Conservation (phyloP, 176 grass and related monocot genomes). For the Poa pratensis region DNA sequence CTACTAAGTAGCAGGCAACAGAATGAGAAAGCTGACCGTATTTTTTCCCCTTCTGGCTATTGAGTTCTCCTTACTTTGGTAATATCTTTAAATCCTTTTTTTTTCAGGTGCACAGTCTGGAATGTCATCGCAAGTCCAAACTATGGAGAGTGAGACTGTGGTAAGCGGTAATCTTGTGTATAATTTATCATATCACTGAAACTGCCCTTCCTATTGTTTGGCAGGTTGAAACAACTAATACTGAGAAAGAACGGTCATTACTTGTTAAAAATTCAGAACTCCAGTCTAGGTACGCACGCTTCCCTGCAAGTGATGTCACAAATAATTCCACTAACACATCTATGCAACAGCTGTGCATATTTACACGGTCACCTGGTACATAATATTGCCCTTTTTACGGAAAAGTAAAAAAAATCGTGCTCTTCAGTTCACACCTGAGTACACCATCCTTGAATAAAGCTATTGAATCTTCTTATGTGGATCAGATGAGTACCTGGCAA, state of each 20-base stretch:
- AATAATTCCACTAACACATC: background rate
- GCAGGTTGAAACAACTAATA: slow-evolving; percentile 68
- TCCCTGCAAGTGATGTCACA: background rate
- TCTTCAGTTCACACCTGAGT: no score
- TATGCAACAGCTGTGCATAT: slow-evolving; percentile 23
- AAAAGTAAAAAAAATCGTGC: no score
- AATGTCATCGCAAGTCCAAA: slow-evolving; percentile 55
- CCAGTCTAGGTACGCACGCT: slow-evolving; percentile 74
- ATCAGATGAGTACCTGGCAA: no score
- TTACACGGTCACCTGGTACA: slow-evolving; percentile 1
- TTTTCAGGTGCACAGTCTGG: slow-evolving; percentile 63
- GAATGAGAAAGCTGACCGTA: slow-evolving; percentile 77
- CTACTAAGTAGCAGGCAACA: slow-evolving; percentile 86
- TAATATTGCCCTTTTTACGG: background rate
- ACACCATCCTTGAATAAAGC: no score
- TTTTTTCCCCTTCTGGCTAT: slow-evolving; percentile 17
- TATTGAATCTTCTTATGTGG: no score
- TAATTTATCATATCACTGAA: slow-evolving; percentile 10
- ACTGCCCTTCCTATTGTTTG: slow-evolving; percentile 30
- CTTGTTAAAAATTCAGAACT: slow-evolving; percentile 93
- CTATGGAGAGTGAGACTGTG: slow-evolving; percentile 51
- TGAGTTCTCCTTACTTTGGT: slow-evolving; percentile 10
- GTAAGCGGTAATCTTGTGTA: slow-evolving; percentile 41
- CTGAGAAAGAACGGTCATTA: slow-evolving; percentile 81
- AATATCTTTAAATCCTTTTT: slow-evolving; percentile 9